Evolutionary conservation across 2,329 filamentous ascomycete species (phyloP).

Genomic region (Pseudogymnoascus destructans): DNA sequence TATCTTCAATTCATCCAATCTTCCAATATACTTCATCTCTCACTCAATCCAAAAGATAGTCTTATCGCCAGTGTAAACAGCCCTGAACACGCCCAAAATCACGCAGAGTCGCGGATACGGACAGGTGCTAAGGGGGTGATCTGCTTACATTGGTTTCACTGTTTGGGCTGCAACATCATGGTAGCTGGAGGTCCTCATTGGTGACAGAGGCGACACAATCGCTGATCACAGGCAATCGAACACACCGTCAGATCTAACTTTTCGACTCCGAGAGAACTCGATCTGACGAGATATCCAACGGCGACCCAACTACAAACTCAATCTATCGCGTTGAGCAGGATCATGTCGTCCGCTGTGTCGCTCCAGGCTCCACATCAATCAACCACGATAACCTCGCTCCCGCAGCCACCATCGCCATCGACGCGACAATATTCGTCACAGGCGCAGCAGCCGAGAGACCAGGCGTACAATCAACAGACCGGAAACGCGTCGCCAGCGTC

Average conservation of each 20-base stretch:
- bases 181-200: slow-evolving; percentile 30
- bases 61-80: background rate
- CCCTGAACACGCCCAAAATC: background rate
- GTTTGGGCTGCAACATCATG: slow-evolving; percentile 29
- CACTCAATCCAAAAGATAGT: background rate
- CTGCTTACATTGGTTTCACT: slow-evolving; percentile 6
- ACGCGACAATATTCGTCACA: slow-evolving; percentile 41
- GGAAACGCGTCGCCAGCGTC: slow-evolving; percentile 35
- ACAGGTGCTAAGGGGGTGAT: background rate
- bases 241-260: background rate
- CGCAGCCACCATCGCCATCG: slow-evolving; percentile 35
- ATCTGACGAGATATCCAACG: background rate
- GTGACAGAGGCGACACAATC: slow-evolving; percentile 25
- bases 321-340: slow-evolving; percentile 23
- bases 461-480: slow-evolving; percentile 33
- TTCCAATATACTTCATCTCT: background rate
- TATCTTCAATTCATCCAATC: background rate
- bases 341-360: slow-evolving; percentile 52
- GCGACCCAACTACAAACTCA: background rate
- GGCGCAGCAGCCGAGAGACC: slow-evolving; percentile 40
- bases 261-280: background rate
- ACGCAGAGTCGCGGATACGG: background rate
- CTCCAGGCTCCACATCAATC: slow-evolving; percentile 45
- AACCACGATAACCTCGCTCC: slow-evolving; percentile 33
- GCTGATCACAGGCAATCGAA: slow-evolving; percentile 14